These are phyloP conservation scores for Sonneratia alba DNA, from an alignment of 345 rosid species.

Conservation along the genomic window DNA sequence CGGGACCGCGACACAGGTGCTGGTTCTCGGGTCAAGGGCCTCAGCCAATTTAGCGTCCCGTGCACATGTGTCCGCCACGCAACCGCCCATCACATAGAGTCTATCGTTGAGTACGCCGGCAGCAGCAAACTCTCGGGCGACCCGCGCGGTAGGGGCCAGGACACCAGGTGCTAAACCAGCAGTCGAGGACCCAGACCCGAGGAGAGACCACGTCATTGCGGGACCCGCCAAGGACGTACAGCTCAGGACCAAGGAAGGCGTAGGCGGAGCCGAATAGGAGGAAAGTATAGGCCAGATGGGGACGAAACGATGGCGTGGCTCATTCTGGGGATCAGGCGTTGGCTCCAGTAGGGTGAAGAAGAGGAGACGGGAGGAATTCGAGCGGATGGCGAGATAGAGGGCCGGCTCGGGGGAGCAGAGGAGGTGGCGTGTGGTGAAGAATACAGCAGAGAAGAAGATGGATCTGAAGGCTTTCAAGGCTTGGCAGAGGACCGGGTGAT, in stretches of 20 bases:
- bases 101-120: conserved; percentile 39
- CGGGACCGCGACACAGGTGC: conserved; percentile 45
- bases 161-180: conserved; percentile 52
- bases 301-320: conserved; percentile 16
- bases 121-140: conserved; percentile 47
- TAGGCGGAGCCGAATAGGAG: conserved; percentile 45
- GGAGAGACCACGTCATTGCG: conserved; percentile 49
- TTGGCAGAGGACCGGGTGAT: conserved; percentile 47
- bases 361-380: conserved; percentile 28
- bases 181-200: conserved; percentile 65
- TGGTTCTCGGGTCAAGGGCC: conserved; percentile 35
- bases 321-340: conserved; percentile 4
- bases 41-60: conserved; percentile 62
- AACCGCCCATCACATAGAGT: conserved; percentile 72
- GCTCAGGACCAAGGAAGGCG: conserved; percentile 27
- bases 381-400: conserved; percentile 55
- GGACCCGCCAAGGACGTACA: conserved; percentile 28
- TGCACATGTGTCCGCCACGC: conserved; percentile 41
- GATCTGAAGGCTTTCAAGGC: conserved; percentile 56
- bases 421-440: conserved; percentile 50
- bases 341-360: conserved; percentile 40
- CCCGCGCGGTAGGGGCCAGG: conserved; percentile 39
- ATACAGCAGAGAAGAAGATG: conserved; percentile 43
- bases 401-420: conserved; percentile 35
- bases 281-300: conserved; percentile 48